Percentiles rank a stretch among this genome's conserved stretches.
phyloP scores from a whole-genome alignment of 78 protist genomes.

The Guillardia theta region DNA sequence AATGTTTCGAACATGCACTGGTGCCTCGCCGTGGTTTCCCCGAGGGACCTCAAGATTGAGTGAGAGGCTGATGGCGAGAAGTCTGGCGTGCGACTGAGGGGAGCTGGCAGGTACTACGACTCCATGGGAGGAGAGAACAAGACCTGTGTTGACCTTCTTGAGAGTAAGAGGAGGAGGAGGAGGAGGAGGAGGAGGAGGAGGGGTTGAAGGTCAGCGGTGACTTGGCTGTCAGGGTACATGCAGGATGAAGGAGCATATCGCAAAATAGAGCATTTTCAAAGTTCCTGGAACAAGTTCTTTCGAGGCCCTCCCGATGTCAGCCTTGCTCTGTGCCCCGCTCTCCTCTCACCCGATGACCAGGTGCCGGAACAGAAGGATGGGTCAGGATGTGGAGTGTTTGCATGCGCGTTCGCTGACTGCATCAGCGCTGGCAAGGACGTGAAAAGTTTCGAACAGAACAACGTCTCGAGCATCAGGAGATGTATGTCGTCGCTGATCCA shows the following conservation, averaged over 20 bases:
- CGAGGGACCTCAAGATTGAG: background rate
- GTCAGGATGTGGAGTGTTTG: background rate
- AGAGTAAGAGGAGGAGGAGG: background rate
- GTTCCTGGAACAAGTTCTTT: background rate
- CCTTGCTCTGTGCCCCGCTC: background rate
- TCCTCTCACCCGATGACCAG: background rate
- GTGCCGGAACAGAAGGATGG: background rate
- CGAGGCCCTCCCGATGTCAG: background rate
- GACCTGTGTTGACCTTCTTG: background rate
- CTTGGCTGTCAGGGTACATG: background rate
- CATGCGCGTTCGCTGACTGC: background rate
- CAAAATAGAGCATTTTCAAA: background rate
- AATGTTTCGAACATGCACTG: background rate
- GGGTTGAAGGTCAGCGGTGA: background rate
- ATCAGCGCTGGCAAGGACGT: background rate
- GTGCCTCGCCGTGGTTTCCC: background rate
- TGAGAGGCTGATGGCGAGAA: background rate
- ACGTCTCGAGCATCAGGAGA: background rate
- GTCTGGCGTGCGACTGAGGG: too few relatives aligned
- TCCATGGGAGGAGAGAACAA: background rate
- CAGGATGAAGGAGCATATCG: background rate
- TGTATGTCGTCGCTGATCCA: too few relatives aligned
- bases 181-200: background rate
- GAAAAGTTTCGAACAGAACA: background rate
- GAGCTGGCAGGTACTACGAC: background rate